phyloP scores from a whole-genome alignment of 305 asterid species.

The Caryopteris hybrid region DNA sequence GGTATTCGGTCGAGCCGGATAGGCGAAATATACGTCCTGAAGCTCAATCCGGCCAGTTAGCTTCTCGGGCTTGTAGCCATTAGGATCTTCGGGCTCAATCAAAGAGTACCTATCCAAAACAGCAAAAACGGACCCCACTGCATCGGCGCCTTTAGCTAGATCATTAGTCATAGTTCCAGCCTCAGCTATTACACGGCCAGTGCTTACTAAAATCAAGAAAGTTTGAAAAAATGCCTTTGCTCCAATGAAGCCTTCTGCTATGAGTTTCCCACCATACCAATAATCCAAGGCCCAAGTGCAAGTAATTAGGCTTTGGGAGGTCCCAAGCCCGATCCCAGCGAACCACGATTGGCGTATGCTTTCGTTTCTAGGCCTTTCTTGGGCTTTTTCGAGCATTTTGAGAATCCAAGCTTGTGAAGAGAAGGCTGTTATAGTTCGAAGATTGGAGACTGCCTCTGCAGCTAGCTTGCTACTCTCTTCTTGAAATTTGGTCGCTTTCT shows the following conservation, averaged over 20 bases:
- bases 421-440: slow-evolving; percentile 76
- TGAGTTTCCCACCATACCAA: slow-evolving; percentile 89
- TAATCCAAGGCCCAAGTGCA: slow-evolving; percentile 77
- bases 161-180: slow-evolving; percentile 96
- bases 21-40: slow-evolving; percentile 57
- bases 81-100: slow-evolving; percentile 75
- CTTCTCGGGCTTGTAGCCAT: slow-evolving; percentile 49
- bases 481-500: slow-evolving; percentile 69
- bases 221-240: slow-evolving; percentile 76
- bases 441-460: slow-evolving; percentile 90
- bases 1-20: slow-evolving; percentile 63
- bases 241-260: slow-evolving; percentile 58
- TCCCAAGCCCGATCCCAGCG: slow-evolving; percentile 84
- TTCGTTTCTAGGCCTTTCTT: slow-evolving; percentile 65
- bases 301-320: slow-evolving; percentile 76
- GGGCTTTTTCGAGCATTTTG: slow-evolving; percentile 68
- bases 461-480: slow-evolving; percentile 89
- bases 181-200: slow-evolving; percentile 90
- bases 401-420: slow-evolving; percentile 86
- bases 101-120: slow-evolving; percentile 65
- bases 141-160: slow-evolving; percentile 72
- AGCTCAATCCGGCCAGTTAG: slow-evolving; percentile 65
- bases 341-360: slow-evolving; percentile 85
- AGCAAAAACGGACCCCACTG: slow-evolving; percentile 75
- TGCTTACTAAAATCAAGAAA: slow-evolving; percentile 81